A percentile compares a stretch with the other conserved stretches of the same genome.
These are phyloP conservation scores for Suhomyces vadensis DNA, from an alignment of 805 yeast species.

Conservation along the genomic window DNA sequence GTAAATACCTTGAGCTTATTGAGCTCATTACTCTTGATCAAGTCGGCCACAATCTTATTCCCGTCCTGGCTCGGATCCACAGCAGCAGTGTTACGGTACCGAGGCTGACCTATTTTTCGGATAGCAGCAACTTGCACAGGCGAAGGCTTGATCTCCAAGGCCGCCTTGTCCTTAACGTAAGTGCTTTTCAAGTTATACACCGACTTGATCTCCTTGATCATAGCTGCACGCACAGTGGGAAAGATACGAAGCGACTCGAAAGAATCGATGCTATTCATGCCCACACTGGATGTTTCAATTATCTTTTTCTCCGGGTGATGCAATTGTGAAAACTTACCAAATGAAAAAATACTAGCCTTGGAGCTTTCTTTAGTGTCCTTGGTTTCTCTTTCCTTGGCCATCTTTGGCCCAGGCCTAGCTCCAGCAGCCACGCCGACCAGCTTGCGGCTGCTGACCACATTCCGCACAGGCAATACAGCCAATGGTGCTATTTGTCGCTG, in stretches of 20 bases:
- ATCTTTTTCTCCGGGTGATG: constrained; percentile 16
- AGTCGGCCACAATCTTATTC: constrained; percentile 25
- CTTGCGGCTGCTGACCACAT: too few species aligned
- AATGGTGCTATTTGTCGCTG: too few species aligned
- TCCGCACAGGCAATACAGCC: too few species aligned
- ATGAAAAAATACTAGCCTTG: constrained; percentile 9
- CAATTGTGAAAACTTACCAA: constrained; percentile 24
- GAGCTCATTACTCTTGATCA: constrained; percentile 29
- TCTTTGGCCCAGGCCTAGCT: too few species aligned
- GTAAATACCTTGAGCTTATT: constrained; percentile 59
- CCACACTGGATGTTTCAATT: constrained; percentile 17
- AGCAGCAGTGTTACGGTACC: constrained; percentile 27
- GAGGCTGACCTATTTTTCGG: constrained; percentile 50
- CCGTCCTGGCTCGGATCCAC: constrained; percentile 20
- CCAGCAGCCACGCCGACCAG: too few species aligned
- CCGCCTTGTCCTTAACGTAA: constrained; percentile 30
- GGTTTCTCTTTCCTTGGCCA: too few species aligned
- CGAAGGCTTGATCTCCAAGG: constrained; percentile 54
- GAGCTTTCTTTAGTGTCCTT: not conserved
- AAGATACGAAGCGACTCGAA: constrained; percentile 69
- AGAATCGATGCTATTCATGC: constrained; percentile 49
- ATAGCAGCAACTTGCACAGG: constrained; percentile 83
- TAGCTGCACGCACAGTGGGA: constrained; percentile 63
- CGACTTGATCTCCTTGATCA: constrained; percentile 52
- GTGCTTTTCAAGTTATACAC: constrained; percentile 37